Evolutionary conservation across 1,284 basidiomycete species (phyloP).

Genomic region (Polyporus tsugae): DNA sequence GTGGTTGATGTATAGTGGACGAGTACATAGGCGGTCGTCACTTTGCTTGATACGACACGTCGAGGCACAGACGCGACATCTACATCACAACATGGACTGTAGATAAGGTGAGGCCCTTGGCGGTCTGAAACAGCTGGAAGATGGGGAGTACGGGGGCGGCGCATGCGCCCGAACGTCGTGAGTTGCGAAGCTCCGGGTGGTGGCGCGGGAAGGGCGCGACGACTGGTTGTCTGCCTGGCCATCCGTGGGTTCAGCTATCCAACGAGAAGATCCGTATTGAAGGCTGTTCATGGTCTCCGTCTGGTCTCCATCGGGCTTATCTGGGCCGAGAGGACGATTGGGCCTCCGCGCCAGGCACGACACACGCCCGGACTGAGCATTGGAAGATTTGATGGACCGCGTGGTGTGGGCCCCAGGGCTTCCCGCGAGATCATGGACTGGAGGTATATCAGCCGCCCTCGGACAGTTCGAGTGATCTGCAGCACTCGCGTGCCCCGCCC

Average conservation of each 20-base stretch:
- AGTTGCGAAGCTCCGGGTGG: conserved; percentile 1
- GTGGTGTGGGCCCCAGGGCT: conserved; percentile 23
- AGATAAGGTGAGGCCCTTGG: conserved; percentile 2
- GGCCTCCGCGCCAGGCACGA: conserved; percentile 14
- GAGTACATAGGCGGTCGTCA: conserved; percentile 4
- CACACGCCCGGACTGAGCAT: conserved; percentile 8
- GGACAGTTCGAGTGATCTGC: neutral
- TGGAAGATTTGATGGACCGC: conserved; percentile 25
- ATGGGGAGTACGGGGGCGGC: neutral
- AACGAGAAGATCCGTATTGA: neutral
- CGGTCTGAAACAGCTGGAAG: neutral
- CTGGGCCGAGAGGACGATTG: conserved; percentile 11
- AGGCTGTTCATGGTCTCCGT: neutral
- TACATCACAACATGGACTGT: neutral
- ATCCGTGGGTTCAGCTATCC: neutral
- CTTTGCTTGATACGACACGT: conserved; percentile 5
- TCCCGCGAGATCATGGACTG: neutral
- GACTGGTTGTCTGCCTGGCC: neutral
- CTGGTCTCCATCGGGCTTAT: conserved; percentile 1
- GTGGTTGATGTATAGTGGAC: neutral
- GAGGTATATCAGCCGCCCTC: conserved; percentile 25
- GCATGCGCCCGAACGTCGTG: neutral
- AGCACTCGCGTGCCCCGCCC: conserved; percentile 23
- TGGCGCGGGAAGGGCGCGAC: neutral
- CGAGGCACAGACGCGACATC: conserved; percentile 1